These are phyloP conservation scores for Amphicarpaea edgeworthii DNA, from an alignment of 306 rosid genomes.

Conservation along the genomic window DNA sequence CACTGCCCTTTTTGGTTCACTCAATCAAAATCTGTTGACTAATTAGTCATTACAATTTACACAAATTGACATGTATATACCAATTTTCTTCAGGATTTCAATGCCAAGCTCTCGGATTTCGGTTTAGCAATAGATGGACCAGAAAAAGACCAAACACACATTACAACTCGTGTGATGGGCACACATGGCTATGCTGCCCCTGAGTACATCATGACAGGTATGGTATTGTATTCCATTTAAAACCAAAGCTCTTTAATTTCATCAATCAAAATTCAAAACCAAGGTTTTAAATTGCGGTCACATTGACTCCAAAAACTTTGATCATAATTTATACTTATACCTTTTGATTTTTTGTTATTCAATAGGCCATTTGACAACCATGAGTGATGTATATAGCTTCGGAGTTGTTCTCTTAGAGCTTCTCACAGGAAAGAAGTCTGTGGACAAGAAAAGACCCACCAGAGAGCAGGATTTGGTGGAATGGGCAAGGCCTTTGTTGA, in stretches of 20 bases:
- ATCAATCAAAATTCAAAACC: background rate
- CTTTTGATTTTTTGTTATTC: background rate
- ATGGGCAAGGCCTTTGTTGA: slow-evolving; percentile 84
- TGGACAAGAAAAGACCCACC: slow-evolving; percentile 69
- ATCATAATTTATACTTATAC: background rate
- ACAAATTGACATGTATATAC: slow-evolving; percentile 19
- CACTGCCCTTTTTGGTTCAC: background rate
- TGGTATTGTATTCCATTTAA: slow-evolving; percentile 55
- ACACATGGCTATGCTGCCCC: slow-evolving; percentile 97
- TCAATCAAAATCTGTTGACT: background rate
- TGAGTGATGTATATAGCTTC: slow-evolving; percentile 87
- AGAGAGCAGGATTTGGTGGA: slow-evolving; percentile 86
- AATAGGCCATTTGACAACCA: slow-evolving; percentile 79
- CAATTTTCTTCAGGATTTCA: slow-evolving; percentile 64
- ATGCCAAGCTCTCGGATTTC: slow-evolving; percentile 87
- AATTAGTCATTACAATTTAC: background rate
- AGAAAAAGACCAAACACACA: slow-evolving; percentile 70
- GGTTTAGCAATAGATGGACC: slow-evolving; percentile 92
- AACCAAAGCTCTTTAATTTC: slow-evolving; percentile 17
- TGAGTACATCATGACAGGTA: slow-evolving; percentile 87
- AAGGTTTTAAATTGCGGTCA: background rate
- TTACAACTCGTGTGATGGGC: slow-evolving; percentile 81
- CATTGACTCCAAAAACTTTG: background rate
- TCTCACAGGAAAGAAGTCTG: slow-evolving; percentile 69
- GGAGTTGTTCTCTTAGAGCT: slow-evolving; percentile 93